Base-by-base conservation (phyloP, 2,329 filamentous ascomycete species). In the Arthrobotrys entomopaga region DNA sequence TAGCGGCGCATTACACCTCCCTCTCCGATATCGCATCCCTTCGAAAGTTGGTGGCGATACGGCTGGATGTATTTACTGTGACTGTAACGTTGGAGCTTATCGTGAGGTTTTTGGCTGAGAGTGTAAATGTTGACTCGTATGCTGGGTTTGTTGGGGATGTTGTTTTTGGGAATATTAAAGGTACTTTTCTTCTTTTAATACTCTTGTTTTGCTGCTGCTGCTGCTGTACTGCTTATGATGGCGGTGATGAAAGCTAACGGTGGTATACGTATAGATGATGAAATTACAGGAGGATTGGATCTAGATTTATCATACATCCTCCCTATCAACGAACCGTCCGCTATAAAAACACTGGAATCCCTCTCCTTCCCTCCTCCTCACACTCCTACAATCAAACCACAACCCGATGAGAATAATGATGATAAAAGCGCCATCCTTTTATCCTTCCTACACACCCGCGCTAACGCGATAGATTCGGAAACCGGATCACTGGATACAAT, bases 71-170 rank as follows among this genome's bases (percentile, higher is more conserved):
- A 42, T 83, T 95, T 64, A 84, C 86, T 26, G 85, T 86, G 50
- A 87, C 90, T 66, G 82, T 92, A 13, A 80, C 91, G 22, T 84
- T 95, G 69, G 88, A 90, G 50, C 88, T 95, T 61, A 82, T 96
- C 20, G 85, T 96, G 52, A 91, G 89, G 19, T 91, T 90, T 79
- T 84, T 96, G 0, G 92, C 92, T 24, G 91, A 94, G 81, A 89
- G 86, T 49, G 19, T 29, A 0, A 20, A 57, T 10, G 76, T 76
- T 15, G 54, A 38, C 2, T 16, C 46, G n/a, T 78, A 79, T 43
- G 57, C 56, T 3, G 65, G 61, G n/a, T 24, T 78, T 22, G 53
- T 78, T n/a, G 64, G 66, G 26, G 63, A 57, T 20, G 40, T 76
- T 3, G 46, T 76, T 7, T 52, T 22, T 15, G 42, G 13, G 42